phyloP scores from a whole-genome alignment of 768 basidiomycete species.

The Suillus ampliporus region DNA sequence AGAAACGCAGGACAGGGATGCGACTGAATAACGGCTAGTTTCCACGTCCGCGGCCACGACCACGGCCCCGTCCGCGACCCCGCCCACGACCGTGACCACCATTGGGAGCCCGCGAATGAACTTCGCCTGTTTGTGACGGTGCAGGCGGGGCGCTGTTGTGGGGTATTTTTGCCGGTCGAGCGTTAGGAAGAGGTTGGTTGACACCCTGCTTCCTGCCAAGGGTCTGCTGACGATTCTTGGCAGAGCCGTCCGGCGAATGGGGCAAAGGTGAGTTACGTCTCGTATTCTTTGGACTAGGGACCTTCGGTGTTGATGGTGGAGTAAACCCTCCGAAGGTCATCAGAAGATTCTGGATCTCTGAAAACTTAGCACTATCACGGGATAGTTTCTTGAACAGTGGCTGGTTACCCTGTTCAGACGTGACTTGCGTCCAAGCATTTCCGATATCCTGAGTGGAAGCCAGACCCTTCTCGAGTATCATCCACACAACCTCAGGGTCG shows the following conservation, averaged over 20 bases:
- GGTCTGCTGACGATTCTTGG: constrained; percentile 17
- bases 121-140: constrained; percentile 19
- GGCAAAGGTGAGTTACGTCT: constrained; percentile 15
- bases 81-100: constrained; percentile 44
- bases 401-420: constrained; percentile 41
- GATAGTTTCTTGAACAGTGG: constrained; percentile 28
- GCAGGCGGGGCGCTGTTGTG: neutral
- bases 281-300: constrained; percentile 13
- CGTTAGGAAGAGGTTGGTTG: neutral
- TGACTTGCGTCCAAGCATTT: constrained; percentile 55
- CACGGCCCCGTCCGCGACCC: constrained; percentile 46
- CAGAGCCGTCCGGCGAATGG: neutral
- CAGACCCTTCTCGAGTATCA: constrained; percentile 64
- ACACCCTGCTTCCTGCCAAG: neutral
- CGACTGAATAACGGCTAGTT: constrained; percentile 22
- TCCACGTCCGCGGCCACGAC: constrained; percentile 44
- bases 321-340: constrained; percentile 56
- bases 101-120: constrained; percentile 17
- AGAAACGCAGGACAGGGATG: constrained; percentile 10
- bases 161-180: neutral
- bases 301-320: constrained; percentile 45
- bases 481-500: constrained; percentile 68
- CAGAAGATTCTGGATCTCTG: constrained; percentile 59
- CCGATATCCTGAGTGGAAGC: constrained; percentile 54
- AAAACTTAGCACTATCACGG: constrained; percentile 42